Conservation (phyloP, 805 yeast species). For the Wickerhamiella alocasiicola region DNA sequence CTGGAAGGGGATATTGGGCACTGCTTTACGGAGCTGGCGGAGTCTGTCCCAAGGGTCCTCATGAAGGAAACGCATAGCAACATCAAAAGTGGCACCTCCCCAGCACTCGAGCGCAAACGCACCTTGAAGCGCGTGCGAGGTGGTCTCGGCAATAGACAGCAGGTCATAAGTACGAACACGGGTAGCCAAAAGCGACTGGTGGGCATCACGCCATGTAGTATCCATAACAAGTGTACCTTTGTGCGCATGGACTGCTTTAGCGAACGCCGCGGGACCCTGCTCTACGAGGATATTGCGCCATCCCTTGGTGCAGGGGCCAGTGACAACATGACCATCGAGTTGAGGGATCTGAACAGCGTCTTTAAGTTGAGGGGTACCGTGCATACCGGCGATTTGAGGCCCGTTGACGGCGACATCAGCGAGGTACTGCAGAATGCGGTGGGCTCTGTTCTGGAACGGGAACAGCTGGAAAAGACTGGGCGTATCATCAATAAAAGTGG, state of each 20-base stretch:
- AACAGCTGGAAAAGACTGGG: constrained; percentile 93
- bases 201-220: constrained; percentile 99
- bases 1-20: constrained; percentile 98
- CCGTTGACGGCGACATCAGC: constrained; percentile 96
- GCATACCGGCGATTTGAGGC: constrained; percentile 88
- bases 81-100: constrained; percentile 99
- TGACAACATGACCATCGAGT: constrained; percentile 57
- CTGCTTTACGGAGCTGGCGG: constrained; percentile 71
- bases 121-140: constrained; percentile 78
- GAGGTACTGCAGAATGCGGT: constrained; percentile 76
- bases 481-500: constrained; percentile 96
- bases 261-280: constrained; percentile 82
- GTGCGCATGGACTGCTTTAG: constrained; percentile 70
- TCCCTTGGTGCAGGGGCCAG: constrained; percentile 53
- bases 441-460: constrained; percentile 92
- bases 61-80: constrained; percentile 93
- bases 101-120: constrained; percentile 97
- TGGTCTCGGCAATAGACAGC: constrained; percentile 82
- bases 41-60: constrained; percentile 99
- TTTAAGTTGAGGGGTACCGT: constrained; percentile 74
- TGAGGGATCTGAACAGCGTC: constrained; percentile 67
- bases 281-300: constrained; percentile 83
- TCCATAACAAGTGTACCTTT: constrained; percentile 91
- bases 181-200: constrained; percentile 93
- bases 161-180: constrained; percentile 92